These are phyloP conservation scores for Suillus variegatus DNA, from an alignment of 768 basidiomycete species.

Conservation along the genomic window DNA sequence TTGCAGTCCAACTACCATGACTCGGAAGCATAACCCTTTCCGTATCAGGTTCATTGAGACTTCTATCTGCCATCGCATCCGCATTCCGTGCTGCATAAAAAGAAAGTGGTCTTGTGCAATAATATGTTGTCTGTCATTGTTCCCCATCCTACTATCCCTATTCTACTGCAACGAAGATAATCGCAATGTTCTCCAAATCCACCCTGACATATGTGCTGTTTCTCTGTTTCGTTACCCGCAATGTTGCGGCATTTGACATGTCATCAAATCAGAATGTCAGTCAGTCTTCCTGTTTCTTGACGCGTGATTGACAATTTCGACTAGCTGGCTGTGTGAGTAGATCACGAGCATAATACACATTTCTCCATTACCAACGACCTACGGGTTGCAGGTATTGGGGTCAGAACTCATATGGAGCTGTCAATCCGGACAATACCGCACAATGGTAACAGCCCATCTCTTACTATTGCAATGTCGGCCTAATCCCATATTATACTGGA, in stretches of 20 bases:
- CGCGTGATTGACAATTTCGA: background rate
- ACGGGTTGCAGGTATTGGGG: slow-evolving; percentile 33
- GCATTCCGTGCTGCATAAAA: slow-evolving; percentile 6
- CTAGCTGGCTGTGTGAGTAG: slow-evolving; percentile 28
- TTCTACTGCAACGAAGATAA: background rate
- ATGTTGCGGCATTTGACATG: slow-evolving; percentile 25
- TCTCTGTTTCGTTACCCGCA: background rate
- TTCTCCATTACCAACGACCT: slow-evolving; percentile 4
- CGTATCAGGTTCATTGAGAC: slow-evolving; percentile 1
- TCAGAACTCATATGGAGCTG: slow-evolving; percentile 40
- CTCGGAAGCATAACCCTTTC: background rate
- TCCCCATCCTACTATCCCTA: slow-evolving; percentile 3
- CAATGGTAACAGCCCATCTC: slow-evolving; percentile 34
- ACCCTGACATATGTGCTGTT: slow-evolving; percentile 10
- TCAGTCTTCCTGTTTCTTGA: background rate
- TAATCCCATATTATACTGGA: background rate
- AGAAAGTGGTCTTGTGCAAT: background rate
- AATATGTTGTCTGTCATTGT: background rate
- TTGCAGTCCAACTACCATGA: background rate
- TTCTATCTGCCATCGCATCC: slow-evolving; percentile 1
- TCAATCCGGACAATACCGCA: slow-evolving; percentile 28
- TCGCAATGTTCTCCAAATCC: background rate
- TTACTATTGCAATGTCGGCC: slow-evolving; percentile 32
- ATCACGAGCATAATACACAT: background rate
- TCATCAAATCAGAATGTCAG: slow-evolving; percentile 24